Evolutionary conservation across 129 eudicot species (phyloP).

Genomic region (Solidago caesia): DNA sequence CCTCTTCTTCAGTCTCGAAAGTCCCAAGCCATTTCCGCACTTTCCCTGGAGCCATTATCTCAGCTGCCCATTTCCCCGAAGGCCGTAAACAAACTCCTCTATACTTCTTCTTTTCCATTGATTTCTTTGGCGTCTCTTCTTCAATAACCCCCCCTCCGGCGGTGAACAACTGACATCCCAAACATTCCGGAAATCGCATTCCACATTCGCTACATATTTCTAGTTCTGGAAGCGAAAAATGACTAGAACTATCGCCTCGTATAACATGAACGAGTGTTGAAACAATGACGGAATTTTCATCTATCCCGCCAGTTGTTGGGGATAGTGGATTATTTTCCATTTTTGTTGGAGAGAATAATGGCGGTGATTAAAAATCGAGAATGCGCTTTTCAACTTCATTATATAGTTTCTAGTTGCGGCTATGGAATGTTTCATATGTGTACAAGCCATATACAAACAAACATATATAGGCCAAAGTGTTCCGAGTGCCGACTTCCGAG

Average conservation of each 20-base stretch:
- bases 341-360: too few species aligned
- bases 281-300: constrained; percentile 18
- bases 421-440: too few species aligned
- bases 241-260: not conserved
- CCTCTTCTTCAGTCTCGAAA: constrained; percentile 10
- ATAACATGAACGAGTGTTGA: constrained; percentile 15
- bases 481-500: too few species aligned
- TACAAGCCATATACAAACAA: too few species aligned
- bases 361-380: too few species aligned
- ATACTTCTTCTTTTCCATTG: constrained; percentile 6
- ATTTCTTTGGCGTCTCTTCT: not conserved
- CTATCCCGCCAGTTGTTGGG: too few species aligned
- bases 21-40: constrained; percentile 29
- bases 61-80: constrained; percentile 24
- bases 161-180: constrained; percentile 23
- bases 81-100: constrained; percentile 23
- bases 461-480: too few species aligned
- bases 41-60: constrained; percentile 22
- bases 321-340: too few species aligned
- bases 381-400: too few species aligned
- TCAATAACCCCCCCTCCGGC: not conserved
- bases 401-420: too few species aligned
- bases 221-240: not conserved
- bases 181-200: constrained; percentile 7
- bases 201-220: constrained; percentile 6